Evolutionary conservation across 139 green algal genomes (phyloP), one percentile per base, ranked within the genome.

Genomic region (Chlorella sp.): DNA sequence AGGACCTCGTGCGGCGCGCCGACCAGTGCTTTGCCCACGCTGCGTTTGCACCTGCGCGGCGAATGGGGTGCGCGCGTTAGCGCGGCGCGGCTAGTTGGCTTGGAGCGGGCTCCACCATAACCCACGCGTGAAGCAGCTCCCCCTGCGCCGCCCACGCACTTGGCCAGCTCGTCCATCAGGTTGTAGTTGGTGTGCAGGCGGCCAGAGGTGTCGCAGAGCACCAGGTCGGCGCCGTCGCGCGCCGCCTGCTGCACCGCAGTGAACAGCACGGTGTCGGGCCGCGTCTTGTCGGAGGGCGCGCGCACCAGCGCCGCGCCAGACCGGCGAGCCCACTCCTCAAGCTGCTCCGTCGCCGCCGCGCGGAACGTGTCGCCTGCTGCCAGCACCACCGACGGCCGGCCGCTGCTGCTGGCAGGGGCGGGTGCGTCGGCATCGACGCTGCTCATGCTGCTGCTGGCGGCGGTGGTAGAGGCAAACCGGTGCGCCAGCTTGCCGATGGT

Each of bases 341-440:
- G 88, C 90, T 99, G 96, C 90, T 99, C 96, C 9, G 74, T 84
- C 11, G 95, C 96, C 14, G 96, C 96, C 11, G 96, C 96, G 11
- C 96, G 77, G 89, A 98, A 99, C 19, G 96, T 99, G 87, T 99
- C 96, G 17, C 96, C 96, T 2, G 94, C 89, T 12, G 87, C 95
- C 43, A 99, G 84, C 73, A 97, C 83, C 42, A 98, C 93, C 82
- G 91, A 70, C 29, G 65, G 33, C 17, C 68, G 51, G 68, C 71
- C 45, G 61, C 38, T 68, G 62, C 40, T 35, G 8, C 45, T 51
- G 45, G 11, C 11, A 51, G 45, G 11, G 11, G 14, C 14, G 45
- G 45, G 45, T 11, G 45, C 7, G 27, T 6, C 7, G n/a, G 48
- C 48, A 19, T n/a, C n/a, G n/a, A n/a, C 45, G 61, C 38, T 68